Base-by-base conservation (phyloP, 192 early-diverging fungal genomes). In the Paraglomus occultum region DNA sequence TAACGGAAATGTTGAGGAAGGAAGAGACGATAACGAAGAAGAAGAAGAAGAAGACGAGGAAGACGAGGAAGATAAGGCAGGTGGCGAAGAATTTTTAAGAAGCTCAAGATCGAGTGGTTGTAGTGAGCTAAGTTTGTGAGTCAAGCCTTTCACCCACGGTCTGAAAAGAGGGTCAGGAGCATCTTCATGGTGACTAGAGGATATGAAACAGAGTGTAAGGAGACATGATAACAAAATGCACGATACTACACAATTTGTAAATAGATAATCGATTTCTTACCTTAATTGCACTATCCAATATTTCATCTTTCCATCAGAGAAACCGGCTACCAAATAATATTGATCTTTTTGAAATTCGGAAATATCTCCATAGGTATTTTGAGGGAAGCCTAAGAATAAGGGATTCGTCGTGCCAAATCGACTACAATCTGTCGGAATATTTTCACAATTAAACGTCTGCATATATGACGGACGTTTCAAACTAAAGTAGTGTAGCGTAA, bases 301-400 rank as follows among this genome's bases (percentile, higher is more conserved):
- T 14, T 20, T 17, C 31, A 66, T n/a, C 9, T 43, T 43, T 39
- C 8, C 23, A 38, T 51, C 49, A 14, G 51, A 23, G 0, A 66
- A 39, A 40, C 64, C 64, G 39, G n/a, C 23, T 17, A 66, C 51
- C 11, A 66, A 38, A 66, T 47, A 66, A 40, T 66, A 40, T 12
- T 18, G 3, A 31, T 31, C 31, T 31, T 31, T 31, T 31, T 31
- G 31, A 31, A 31, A 31, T 31, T 31, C 31, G 31, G 31, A 31
- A 31, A 31, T 31, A 31, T 31, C 31, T 31, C 31, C 31, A 31
- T 31, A 31, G 4, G n/a, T 15, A 42, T 66, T 44, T 40, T 60
- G 38, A 10, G 11, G 49, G 49, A 66, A 66, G 5, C 39, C 8
- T 23, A 60, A 5, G 12, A 17, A 60, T 40, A 43, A 31, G 5